Conservation (phyloP, 2,329 filamentous ascomycete species). For the Cordyceps tenuipes region DNA sequence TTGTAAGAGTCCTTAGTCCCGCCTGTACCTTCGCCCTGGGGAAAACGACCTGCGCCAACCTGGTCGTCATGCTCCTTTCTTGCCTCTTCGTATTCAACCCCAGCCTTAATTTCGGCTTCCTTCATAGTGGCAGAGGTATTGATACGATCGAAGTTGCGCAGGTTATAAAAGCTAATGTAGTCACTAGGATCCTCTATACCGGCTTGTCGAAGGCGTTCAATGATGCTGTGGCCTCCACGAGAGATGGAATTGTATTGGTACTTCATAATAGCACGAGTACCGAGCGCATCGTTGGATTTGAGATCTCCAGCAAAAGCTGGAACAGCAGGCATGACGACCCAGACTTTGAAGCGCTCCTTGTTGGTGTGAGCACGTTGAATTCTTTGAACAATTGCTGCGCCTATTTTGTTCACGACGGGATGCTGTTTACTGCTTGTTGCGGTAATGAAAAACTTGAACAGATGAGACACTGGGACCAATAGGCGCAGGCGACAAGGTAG, state of each 20-base stretch:
- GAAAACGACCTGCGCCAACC: constrained; percentile 38
- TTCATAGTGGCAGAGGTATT: constrained; percentile 58
- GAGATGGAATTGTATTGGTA: constrained; percentile 77
- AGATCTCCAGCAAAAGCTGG: constrained; percentile 79
- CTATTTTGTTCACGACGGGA: constrained; percentile 70
- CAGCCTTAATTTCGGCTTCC: constrained; percentile 51
- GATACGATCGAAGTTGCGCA: constrained; percentile 77
- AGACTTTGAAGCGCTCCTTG: constrained; percentile 61
- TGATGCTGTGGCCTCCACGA: constrained; percentile 68
- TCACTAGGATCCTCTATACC: constrained; percentile 59
- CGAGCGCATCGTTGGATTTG: constrained; percentile 61
- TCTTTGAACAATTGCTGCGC: constrained; percentile 68
- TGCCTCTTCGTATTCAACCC: constrained; percentile 60
- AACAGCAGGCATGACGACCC: constrained; percentile 71
- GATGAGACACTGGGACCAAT: constrained; percentile 1
- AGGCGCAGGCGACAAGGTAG: not conserved
- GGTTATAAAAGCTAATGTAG: constrained; percentile 79
- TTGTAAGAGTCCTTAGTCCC: constrained; percentile 45
- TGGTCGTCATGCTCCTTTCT: constrained; percentile 54
- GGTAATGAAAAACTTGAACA: constrained; percentile 70
- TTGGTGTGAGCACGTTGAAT: constrained; percentile 62
- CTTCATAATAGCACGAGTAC: constrained; percentile 80
- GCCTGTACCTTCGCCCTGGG: constrained; percentile 25
- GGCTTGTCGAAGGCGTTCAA: constrained; percentile 60
- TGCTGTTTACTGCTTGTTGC: constrained; percentile 62